Evolutionary conservation across 208 protist species (phyloP).

Genomic region (Leishmania arabica): DNA sequence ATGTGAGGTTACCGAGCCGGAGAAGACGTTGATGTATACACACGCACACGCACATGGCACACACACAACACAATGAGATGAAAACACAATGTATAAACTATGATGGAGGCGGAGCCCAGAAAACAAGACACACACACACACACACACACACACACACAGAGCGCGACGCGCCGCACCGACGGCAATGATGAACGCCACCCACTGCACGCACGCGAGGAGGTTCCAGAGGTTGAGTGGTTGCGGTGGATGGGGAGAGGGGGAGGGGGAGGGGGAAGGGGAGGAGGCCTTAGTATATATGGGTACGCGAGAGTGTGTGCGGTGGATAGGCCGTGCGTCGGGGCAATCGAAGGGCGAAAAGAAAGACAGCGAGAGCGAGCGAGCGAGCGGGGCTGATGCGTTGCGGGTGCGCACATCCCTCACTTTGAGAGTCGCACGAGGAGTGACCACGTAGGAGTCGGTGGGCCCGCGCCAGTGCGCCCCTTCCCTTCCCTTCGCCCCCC

Average conservation of each 20-base stretch:
- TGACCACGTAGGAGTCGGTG: background rate
- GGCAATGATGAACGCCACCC: background rate
- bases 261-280: background rate
- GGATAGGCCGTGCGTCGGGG: background rate
- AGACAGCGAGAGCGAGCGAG: background rate
- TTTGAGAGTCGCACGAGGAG: background rate
- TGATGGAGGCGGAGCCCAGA: background rate
- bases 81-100: constrained; percentile 8
- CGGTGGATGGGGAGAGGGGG: background rate
- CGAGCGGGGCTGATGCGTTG: background rate
- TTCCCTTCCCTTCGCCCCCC: too few species aligned
- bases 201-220: background rate
- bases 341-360: background rate
- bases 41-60: background rate
- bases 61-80: background rate
- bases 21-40: background rate
- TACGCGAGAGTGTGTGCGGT: background rate
- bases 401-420: background rate
- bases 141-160: background rate
- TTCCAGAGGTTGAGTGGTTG: background rate
- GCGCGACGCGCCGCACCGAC: background rate
- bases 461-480: too few species aligned
- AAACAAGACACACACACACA: background rate
- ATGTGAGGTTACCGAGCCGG: background rate
- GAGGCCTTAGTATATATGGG: background rate